Conservation (phyloP, 2,329 filamentous ascomycete genomes). For the Pseudophaeomoniella oleicola region DNA sequence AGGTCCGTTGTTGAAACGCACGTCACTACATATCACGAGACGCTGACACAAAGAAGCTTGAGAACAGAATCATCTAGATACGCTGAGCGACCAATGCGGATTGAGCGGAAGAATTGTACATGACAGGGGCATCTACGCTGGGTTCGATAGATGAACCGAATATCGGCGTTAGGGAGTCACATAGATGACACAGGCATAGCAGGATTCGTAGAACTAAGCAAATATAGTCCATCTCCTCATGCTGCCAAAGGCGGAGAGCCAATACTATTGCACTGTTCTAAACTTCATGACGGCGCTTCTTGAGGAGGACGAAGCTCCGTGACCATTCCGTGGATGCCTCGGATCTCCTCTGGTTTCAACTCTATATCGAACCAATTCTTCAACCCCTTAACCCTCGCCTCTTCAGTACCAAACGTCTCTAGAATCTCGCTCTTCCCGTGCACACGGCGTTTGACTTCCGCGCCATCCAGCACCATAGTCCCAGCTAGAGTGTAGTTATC, state of each 20-base stretch:
- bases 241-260: too few species aligned
- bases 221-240: too few species aligned
- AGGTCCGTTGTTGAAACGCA: constrained; percentile 30
- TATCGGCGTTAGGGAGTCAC: too few species aligned
- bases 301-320: constrained; percentile 19
- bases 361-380: constrained; percentile 38
- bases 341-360: constrained; percentile 34
- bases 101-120: too few species aligned
- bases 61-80: constrained; percentile 7
- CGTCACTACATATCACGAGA: not conserved
- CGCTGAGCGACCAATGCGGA: too few species aligned
- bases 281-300: too few species aligned
- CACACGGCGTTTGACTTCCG: constrained; percentile 38
- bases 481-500: constrained; percentile 33
- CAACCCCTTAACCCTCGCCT: constrained; percentile 37
- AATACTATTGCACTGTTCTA: too few species aligned
- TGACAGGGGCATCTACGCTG: too few species aligned
- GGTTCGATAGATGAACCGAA: too few species aligned
- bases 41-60: constrained; percentile 7
- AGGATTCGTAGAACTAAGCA: too few species aligned
- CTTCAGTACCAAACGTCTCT: constrained; percentile 33
- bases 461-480: constrained; percentile 37
- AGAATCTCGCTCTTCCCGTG: constrained; percentile 35
- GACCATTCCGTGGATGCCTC: constrained; percentile 34
- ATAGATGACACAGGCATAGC: too few species aligned